Evolutionary conservation across 177 flowering plant species (phyloP).

Genomic region (Vitis hybrid): DNA sequence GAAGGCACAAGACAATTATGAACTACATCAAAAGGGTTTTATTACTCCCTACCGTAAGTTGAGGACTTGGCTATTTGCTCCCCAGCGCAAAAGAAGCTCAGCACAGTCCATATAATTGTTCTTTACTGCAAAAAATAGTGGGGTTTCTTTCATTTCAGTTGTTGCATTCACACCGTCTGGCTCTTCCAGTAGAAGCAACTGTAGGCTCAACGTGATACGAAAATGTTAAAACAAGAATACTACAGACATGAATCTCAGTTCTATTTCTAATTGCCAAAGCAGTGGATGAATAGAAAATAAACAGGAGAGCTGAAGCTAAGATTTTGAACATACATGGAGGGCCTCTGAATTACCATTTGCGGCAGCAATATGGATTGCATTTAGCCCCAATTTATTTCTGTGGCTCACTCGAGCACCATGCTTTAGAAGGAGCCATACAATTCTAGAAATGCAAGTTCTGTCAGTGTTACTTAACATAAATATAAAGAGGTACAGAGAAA

Average conservation of each 20-base stretch:
- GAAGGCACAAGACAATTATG: neutral
- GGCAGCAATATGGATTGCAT: slow-evolving; percentile 55
- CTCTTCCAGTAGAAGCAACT: slow-evolving; percentile 44
- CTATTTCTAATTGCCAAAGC: neutral
- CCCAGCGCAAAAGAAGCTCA: slow-evolving; percentile 48
- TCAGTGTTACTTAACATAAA: too few relatives aligned
- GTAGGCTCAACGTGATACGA: slow-evolving; percentile 3
- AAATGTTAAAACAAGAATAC: neutral
- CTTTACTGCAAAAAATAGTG: slow-evolving; percentile 57
- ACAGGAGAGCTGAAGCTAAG: neutral
- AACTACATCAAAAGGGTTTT: neutral
- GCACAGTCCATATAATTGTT: slow-evolving; percentile 44
- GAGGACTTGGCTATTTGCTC: slow-evolving; percentile 50
- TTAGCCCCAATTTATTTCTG: slow-evolving; percentile 46
- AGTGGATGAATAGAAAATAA: neutral
- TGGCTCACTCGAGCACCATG: slow-evolving; percentile 50
- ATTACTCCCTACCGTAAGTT: slow-evolving; percentile 48
- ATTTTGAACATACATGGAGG: slow-evolving; percentile 37
- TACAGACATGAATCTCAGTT: neutral
- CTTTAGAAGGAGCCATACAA: slow-evolving; percentile 37
- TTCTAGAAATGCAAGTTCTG: slow-evolving; percentile 18
- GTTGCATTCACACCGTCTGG: slow-evolving; percentile 32
- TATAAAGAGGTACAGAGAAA: neutral
- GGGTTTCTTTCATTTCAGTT: slow-evolving; percentile 57
- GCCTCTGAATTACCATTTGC: slow-evolving; percentile 43